Base-by-base conservation (phyloP, 2,329 filamentous ascomycete species). In the Phyllosticta capitalensis region DNA sequence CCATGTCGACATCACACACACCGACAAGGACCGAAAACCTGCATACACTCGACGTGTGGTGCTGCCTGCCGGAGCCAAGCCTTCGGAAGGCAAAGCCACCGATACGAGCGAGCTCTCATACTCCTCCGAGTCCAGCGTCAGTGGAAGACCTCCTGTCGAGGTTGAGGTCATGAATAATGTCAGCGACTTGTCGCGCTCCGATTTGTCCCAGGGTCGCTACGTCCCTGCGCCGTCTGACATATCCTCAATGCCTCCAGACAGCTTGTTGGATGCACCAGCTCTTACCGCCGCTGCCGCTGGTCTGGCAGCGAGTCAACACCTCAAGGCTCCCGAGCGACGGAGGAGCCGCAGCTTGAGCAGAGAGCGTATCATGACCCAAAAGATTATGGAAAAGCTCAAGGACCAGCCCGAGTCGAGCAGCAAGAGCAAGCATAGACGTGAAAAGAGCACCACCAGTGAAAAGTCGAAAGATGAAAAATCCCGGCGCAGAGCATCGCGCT, bases 1-100 rank as follows among this genome's bases (percentile, higher is more conserved):
- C 70, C 89, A 89, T 69, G 86, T 95, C 63, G 87, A 94, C 74
- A 91, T 95, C 71, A 95, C 90, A 60, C 89, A 94, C 74, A 86
- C 86, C 60, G 87, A 84, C 70, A 84, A 84, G 64, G 80, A 84
- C 63, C 62, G 88, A 67, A 92, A 87, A 74, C 81, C 87, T 19
- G 89, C 82, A 1, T 86, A 84, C 70, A 83, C 82, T 49, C 80
- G 82, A 63, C 84, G 85, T 64, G 88, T 89, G 63, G 87, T 87
- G 52, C 77, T 90, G 24, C 73, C 73, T 54, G 52, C 58, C 4
- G 30, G 30, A 5, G 73, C 74, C 62, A 75, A 74, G 68, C 75
- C 68, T 64, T 77, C 72, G 61, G 65, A 70, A 61, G 20, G 65
- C 62, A 45, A 52, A 20, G 55, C 61, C 5, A 67, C 70, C 58